phyloP scores from a whole-genome alignment of 2,329 filamentous ascomycete genomes.

The Trichoderma cornu-damae region DNA sequence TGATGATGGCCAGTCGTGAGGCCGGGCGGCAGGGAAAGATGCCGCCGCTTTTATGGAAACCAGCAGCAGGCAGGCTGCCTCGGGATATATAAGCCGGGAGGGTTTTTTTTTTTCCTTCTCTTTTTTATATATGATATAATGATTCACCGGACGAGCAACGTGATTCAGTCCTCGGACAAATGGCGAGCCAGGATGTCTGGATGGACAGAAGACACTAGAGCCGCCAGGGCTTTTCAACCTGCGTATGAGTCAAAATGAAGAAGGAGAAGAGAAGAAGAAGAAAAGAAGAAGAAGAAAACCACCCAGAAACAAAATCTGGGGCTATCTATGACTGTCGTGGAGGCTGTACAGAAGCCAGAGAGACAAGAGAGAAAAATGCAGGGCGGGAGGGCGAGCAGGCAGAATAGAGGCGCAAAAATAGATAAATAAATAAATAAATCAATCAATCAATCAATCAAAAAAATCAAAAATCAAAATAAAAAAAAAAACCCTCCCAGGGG shows the following conservation, averaged over 20 bases:
- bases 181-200: background rate
- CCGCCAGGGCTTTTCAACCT: background rate
- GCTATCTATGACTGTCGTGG: slow-evolving; percentile 4
- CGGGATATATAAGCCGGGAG: no score
- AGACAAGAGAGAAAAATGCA: background rate
- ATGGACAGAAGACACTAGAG: background rate
- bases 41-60: background rate
- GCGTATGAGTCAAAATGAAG: slow-evolving; percentile 3
- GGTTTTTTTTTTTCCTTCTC: no score
- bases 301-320: background rate
- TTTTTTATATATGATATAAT: background rate
- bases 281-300: no score
- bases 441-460: no score
- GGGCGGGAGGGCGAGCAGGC: background rate
- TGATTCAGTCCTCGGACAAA: background rate
- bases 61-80: background rate
- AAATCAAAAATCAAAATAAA: no score
- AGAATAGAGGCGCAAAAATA: no score
- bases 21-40: background rate
- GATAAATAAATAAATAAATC: no score
- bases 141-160: slow-evolving; percentile 1
- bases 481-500: background rate
- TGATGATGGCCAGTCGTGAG: slow-evolving; percentile 10
- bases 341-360: background rate
- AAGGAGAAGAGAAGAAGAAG: no score